Evolutionary conservation across 2,329 filamentous ascomycete species (phyloP).

Genomic region (Diaporthe nobilis): DNA sequence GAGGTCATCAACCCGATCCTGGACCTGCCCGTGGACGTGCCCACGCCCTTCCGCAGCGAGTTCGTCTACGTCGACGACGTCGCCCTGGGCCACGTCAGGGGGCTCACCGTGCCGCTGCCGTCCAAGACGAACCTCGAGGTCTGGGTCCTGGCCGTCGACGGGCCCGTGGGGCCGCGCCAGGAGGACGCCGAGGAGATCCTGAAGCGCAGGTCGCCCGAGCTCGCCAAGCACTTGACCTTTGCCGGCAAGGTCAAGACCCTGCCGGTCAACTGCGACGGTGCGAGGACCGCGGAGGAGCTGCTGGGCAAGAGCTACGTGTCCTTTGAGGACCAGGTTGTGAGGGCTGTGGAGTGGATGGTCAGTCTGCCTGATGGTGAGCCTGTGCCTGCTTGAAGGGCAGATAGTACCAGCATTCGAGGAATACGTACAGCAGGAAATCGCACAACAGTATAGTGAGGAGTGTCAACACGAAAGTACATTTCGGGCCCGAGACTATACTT

Average conservation of each 20-base stretch:
- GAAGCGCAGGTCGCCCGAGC: conserved; percentile 28
- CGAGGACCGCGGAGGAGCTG: conserved; percentile 10
- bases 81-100: conserved; percentile 20
- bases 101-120: conserved; percentile 16
- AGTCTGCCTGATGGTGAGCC: conserved; percentile 18
- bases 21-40: not conserved
- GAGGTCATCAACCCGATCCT: not conserved
- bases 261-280: not conserved
- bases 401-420: not conserved
- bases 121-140: not conserved
- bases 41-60: conserved; percentile 17
- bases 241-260: not conserved
- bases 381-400: not conserved
- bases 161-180: not conserved
- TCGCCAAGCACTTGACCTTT: conserved; percentile 25
- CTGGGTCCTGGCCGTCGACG: conserved; percentile 12
- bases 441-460: no score
- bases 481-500: not conserved
- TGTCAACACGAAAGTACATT: not conserved
- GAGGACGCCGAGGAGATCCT: conserved; percentile 15
- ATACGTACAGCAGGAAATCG: not conserved
- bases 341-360: conserved; percentile 17
- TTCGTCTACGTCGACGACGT: conserved; percentile 28
- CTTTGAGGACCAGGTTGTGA: conserved; percentile 28
- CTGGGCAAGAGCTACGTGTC: conserved; percentile 18